phyloP scores from a whole-genome alignment of 371 early-diverging fungal genomes.

The Choanephora cucurbitarum region DNA sequence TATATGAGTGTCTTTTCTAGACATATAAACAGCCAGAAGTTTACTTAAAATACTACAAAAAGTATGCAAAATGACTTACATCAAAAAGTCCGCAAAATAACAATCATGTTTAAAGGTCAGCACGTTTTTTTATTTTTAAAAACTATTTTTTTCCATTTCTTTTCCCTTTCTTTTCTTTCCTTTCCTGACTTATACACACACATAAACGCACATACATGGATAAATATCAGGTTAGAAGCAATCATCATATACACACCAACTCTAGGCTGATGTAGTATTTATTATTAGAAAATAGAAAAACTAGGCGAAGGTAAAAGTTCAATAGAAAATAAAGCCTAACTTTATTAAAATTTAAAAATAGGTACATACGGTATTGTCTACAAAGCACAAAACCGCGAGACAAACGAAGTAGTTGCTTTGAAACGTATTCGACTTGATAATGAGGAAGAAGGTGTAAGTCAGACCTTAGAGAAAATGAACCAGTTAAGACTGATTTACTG shows the following conservation, averaged over 20 bases:
- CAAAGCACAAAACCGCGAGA: slow-evolving; percentile 93
- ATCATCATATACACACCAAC: not conserved
- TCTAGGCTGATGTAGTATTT: not conserved
- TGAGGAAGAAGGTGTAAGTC: slow-evolving; percentile 89
- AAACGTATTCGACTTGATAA: slow-evolving; percentile 97
- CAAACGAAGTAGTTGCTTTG: slow-evolving; percentile 95
- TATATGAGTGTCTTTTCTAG: too few species aligned
- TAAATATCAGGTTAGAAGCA: slow-evolving; percentile 70
- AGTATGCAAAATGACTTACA: too few species aligned
- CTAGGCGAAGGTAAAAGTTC: slow-evolving; percentile 76
- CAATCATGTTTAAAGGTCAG: too few species aligned
- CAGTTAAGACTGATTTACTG: not conserved
- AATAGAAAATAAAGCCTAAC: too few species aligned
- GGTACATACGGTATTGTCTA: slow-evolving; percentile 97
- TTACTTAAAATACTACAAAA: too few species aligned
- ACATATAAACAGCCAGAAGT: too few species aligned
- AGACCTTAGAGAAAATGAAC: not conserved
- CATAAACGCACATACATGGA: slow-evolving; percentile 54
- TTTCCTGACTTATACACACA: not conserved
- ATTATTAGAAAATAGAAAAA: slow-evolving; percentile 92
- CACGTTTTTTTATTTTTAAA: slow-evolving; percentile 1
- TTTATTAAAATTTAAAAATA: too few species aligned
- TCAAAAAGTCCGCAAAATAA: too few species aligned
- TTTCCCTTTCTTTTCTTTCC: slow-evolving; percentile 8
- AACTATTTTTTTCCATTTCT: slow-evolving; percentile 2